Percentiles rank a stretch among this genome's conserved stretches.
Evolutionary conservation across 202 grass and related monocot genomes (phyloP).

Genomic region (Schoenoplectus triqueter): DNA sequence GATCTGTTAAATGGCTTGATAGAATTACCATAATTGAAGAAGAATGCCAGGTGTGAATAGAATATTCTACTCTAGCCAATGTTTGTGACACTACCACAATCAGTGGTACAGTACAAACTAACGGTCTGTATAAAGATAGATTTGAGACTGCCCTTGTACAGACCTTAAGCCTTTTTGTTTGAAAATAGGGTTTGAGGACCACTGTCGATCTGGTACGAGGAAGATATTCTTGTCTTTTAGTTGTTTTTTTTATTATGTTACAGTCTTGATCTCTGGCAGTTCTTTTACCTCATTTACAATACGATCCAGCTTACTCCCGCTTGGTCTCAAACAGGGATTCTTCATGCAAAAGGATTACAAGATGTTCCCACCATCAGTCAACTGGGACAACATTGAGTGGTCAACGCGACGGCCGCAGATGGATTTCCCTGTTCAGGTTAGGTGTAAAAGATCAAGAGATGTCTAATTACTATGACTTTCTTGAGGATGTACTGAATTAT

Average conservation of each 20-base stretch:
- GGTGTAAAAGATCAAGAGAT: not conserved
- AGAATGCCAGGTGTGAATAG: slow-evolving; percentile 62
- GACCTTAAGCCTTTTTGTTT: too few relatives aligned
- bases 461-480: not conserved
- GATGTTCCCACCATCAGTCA: slow-evolving; percentile 93
- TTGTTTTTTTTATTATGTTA: not conserved
- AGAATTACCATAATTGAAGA: slow-evolving; percentile 76
- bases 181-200: too few relatives aligned
- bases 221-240: too few relatives aligned
- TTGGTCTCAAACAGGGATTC: slow-evolving; percentile 61
- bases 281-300: not conserved
- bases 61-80: too few relatives aligned
- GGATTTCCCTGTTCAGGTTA: slow-evolving; percentile 98
- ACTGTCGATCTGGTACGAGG: not conserved
- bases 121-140: not conserved
- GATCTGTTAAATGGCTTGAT: slow-evolving; percentile 97
- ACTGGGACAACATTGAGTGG: slow-evolving; percentile 98
- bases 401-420: slow-evolving; percentile 85
- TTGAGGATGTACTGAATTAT: not conserved
- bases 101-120: too few relatives aligned
- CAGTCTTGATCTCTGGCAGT: not conserved
- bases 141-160: slow-evolving; percentile 35
- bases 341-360: slow-evolving; percentile 99
- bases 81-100: too few relatives aligned
- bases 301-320: not conserved